A percentile compares a stretch with the other conserved stretches of the same genome.
These are phyloP conservation scores for Blastomyces parvus DNA, from an alignment of 2,329 filamentous ascomycete species.

Conservation along the genomic window DNA sequence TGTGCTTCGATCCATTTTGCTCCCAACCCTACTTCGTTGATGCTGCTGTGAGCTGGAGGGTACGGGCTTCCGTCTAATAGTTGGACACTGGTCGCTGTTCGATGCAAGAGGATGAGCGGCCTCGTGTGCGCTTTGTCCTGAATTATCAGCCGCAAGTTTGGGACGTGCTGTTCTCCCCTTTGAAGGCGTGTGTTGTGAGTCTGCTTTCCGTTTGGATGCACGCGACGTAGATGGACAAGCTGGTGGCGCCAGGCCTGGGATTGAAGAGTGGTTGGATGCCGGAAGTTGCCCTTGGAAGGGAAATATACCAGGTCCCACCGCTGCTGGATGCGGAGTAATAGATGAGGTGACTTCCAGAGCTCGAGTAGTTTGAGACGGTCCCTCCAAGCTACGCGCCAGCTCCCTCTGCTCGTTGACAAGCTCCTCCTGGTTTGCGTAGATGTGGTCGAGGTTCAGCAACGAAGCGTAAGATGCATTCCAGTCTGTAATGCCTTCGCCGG, in stretches of 20 bases:
- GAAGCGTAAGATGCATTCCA: constrained; percentile 2
- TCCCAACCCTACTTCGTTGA: not conserved
- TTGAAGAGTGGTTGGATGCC: not conserved
- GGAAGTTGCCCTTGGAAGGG: not conserved
- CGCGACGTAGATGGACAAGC: not conserved
- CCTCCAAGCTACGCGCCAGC: not conserved
- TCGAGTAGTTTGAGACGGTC: not conserved
- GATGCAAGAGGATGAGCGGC: not conserved
- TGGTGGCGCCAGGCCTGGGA: not conserved
- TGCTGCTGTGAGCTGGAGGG: not conserved
- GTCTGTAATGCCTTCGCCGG: not conserved
- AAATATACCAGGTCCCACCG: not conserved
- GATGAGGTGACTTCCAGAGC: not conserved
- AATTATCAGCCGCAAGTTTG: not conserved
- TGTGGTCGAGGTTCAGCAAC: constrained; percentile 1
- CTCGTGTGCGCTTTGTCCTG: not conserved
- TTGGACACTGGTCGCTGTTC: not conserved
- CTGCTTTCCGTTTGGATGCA: not conserved
- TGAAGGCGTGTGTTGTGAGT: not conserved
- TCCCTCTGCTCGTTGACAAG: not conserved
- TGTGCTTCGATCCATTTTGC: not conserved
- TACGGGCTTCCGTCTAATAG: not conserved
- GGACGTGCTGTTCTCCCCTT: not conserved
- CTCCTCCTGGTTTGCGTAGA: constrained; percentile 5
- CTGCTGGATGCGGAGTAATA: not conserved